A percentile compares a stretch with the other conserved stretches of the same genome.
Evolutionary conservation across 1,284 basidiomycete species (phyloP).

Genomic region (Cutaneotrichosporon mucoides): DNA sequence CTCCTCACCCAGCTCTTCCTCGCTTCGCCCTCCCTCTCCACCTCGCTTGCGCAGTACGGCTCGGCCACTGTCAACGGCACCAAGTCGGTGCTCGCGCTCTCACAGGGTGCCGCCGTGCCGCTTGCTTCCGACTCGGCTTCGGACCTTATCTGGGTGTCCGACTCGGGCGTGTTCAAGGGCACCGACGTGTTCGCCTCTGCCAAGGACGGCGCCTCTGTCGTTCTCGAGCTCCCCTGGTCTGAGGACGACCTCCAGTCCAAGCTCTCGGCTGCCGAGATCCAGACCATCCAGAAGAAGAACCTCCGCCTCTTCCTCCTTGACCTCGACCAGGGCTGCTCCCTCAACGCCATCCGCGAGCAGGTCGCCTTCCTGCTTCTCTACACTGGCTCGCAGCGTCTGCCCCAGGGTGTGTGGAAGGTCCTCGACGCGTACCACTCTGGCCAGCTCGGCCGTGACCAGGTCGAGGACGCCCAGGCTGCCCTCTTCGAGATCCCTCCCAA

Average conservation of each 20-base stretch:
- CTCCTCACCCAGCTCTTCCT: slow-evolving; percentile 49
- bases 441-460: slow-evolving; percentile 41
- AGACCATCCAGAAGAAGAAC: slow-evolving; percentile 45
- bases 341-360: slow-evolving; percentile 44
- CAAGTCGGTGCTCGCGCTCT: slow-evolving; percentile 46
- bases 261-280: slow-evolving; percentile 42
- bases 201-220: slow-evolving; percentile 42
- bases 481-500: slow-evolving; percentile 34
- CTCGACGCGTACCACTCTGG: slow-evolving; percentile 47
- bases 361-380: slow-evolving; percentile 51
- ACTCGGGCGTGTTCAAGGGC: slow-evolving; percentile 46
- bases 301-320: slow-evolving; percentile 50
- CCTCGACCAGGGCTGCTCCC: slow-evolving; percentile 31
- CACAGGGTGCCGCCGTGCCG: slow-evolving; percentile 20
- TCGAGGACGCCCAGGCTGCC: slow-evolving; percentile 48
- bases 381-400: slow-evolving; percentile 43
- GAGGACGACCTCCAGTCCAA: slow-evolving; percentile 47
- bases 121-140: slow-evolving; percentile 26
- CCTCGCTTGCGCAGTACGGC: slow-evolving; percentile 44
- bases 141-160: slow-evolving; percentile 49
- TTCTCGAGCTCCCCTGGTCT: slow-evolving; percentile 48
- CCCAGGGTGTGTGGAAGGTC: slow-evolving; percentile 41
- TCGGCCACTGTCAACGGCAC: slow-evolving; percentile 44
- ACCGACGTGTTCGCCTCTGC: slow-evolving; percentile 41
- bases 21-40: slow-evolving; percentile 42